phyloP scores from a whole-genome alignment of 371 early-diverging fungal genomes.

The Batkoa obscura region DNA sequence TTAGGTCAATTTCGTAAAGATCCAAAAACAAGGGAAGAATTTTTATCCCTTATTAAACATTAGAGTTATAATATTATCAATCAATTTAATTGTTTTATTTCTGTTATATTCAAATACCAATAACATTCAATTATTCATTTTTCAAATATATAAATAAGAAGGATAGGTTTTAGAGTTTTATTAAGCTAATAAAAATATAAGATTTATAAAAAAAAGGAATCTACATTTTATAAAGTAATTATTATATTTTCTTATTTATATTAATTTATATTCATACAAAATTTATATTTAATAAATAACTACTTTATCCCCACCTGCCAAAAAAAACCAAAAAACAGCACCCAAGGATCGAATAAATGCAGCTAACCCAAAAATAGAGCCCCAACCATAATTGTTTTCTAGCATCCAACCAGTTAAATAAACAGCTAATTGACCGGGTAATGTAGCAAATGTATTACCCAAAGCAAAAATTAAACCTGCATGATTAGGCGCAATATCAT shows the following conservation, averaged over 20 bases:
- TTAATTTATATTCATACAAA: no score
- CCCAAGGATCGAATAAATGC: not conserved
- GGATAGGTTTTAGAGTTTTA: no score
- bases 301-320: not conserved
- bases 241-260: no score
- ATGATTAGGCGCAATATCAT: not conserved
- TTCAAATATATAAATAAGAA: no score
- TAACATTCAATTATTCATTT: no score
- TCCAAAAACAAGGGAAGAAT: conserved; percentile 90
- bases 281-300: conserved; percentile 26
- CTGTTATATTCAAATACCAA: no score
- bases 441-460: not conserved
- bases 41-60: conserved; percentile 51
- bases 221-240: no score
- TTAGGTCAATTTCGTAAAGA: conserved; percentile 81
- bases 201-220: no score
- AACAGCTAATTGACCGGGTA: not conserved
- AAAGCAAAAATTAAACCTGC: not conserved
- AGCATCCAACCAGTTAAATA: not conserved
- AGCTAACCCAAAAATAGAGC: not conserved
- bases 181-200: no score
- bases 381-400: not conserved
- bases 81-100: no score
- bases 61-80: no score
- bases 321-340: not conserved